These are phyloP conservation scores for Ascochyta pisi DNA, from an alignment of 2,329 filamentous ascomycete species.

Conservation along the genomic window DNA sequence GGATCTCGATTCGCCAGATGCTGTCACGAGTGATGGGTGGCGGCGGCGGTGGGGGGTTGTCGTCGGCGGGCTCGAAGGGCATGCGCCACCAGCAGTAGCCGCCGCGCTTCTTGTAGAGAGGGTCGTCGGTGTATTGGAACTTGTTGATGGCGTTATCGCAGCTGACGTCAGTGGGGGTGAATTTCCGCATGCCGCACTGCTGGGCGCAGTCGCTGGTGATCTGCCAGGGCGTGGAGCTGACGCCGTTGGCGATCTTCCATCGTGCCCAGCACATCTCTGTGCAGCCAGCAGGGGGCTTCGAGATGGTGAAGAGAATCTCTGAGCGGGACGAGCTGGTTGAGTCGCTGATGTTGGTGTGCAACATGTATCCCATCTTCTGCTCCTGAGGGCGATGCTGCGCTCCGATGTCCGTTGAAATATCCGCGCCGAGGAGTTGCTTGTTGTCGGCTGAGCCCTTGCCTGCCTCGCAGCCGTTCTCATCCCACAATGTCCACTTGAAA, in stretches of 20 bases:
- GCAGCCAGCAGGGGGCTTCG: not conserved
- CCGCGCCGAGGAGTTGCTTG: not conserved
- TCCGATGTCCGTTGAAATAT: not conserved
- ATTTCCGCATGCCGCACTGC: not conserved
- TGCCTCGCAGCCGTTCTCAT: conserved; percentile 14
- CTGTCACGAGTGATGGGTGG: not conserved
- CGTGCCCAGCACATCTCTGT: not conserved
- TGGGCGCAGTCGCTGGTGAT: conserved; percentile 1
- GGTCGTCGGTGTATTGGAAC: not conserved
- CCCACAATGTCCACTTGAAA: conserved; percentile 14
- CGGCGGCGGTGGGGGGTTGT: not conserved
- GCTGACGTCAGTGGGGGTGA: not conserved
- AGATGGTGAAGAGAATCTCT: conserved; percentile 5
- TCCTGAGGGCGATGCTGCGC: not conserved
- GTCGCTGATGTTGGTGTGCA: not conserved
- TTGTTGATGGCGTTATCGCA: conserved; percentile 7
- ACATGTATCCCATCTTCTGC: not conserved
- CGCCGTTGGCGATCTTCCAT: not conserved
- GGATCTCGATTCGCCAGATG: conserved; percentile 21
- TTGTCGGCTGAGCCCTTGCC: not conserved
- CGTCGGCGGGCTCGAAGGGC: not conserved
- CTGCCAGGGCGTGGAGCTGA: not conserved
- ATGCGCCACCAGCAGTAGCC: conserved; percentile 7
- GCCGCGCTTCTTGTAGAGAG: conserved; percentile 7
- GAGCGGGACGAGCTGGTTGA: not conserved